Percentiles rank a stretch among this genome's conserved stretches.
phyloP scores from a whole-genome alignment of 2,329 filamentous ascomycete genomes.

The Talaromyces funiculosus region DNA sequence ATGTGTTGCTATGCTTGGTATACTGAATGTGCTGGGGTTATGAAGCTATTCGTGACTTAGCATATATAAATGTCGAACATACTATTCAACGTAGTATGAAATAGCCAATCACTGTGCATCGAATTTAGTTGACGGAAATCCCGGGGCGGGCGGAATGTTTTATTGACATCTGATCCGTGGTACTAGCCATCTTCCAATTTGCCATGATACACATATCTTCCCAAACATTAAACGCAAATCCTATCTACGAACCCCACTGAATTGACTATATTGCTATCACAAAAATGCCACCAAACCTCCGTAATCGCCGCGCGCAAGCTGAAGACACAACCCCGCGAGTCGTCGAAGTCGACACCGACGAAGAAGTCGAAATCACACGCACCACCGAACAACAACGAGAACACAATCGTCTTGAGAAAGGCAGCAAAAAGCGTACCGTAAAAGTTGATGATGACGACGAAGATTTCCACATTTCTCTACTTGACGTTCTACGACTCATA shows the following conservation, averaged over 20 bases:
- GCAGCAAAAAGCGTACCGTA: neutral
- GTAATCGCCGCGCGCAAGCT: constrained; percentile 7
- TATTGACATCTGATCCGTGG: neutral
- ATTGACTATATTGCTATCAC: neutral
- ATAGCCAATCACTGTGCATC: neutral
- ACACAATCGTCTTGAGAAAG: constrained; percentile 2
- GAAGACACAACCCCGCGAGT: constrained; percentile 1
- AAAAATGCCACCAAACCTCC: constrained; percentile 10
- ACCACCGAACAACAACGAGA: constrained; percentile 8
- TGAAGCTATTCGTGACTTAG: no score
- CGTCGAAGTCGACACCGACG: constrained; percentile 15
- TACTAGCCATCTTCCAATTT: neutral
- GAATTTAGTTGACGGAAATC: neutral
- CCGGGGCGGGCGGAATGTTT: neutral
- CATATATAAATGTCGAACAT: neutral
- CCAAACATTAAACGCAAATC: neutral
- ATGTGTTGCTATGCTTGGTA: neutral
- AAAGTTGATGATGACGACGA: constrained; percentile 18
- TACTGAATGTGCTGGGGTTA: neutral
- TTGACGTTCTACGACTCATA: constrained; percentile 66
- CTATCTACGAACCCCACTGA: neutral
- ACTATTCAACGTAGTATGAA: neutral
- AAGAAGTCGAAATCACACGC: constrained; percentile 15
- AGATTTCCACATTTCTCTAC: constrained; percentile 33
- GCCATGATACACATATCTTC: neutral